These are phyloP conservation scores for Linderniella brevidens DNA, from an alignment of 257 asterid species.

Conservation along the genomic window DNA sequence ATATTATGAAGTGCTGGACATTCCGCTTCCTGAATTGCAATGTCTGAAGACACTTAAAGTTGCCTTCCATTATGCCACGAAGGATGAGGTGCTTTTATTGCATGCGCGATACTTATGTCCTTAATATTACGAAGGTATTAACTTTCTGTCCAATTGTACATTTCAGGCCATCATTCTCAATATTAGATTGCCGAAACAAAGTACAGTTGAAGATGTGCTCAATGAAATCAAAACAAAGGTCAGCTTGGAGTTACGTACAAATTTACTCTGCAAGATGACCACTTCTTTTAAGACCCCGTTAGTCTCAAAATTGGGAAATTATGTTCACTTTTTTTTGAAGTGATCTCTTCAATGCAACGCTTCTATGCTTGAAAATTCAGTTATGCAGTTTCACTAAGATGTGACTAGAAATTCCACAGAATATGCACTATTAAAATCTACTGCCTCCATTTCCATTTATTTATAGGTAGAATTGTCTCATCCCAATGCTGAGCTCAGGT, in stretches of 20 bases:
- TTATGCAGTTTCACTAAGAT: too few relatives aligned
- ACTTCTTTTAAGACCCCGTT: too few relatives aligned
- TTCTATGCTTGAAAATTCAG: too few relatives aligned
- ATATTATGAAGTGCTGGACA: conserved; percentile 92
- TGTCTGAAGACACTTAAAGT: conserved; percentile 89
- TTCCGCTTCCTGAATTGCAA: conserved; percentile 95
- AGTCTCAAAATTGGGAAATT: not conserved
- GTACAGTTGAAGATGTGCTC: conserved; percentile 95
- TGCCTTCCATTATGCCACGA: conserved; percentile 83
- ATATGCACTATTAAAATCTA: too few relatives aligned
- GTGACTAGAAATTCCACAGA: too few relatives aligned
- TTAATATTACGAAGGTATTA: not conserved
- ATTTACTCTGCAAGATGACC: conserved; percentile 1
- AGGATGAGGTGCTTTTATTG: conserved; percentile 62
- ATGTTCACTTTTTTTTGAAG: too few relatives aligned
- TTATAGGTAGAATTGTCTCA: conserved; percentile 50
- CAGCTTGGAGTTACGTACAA: conserved; percentile 11
- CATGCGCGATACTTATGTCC: not conserved
- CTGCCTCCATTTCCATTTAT: conserved; percentile 10
- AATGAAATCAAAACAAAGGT: conserved; percentile 91
- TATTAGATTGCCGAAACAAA: conserved; percentile 81
- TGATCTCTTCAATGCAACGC: too few relatives aligned
- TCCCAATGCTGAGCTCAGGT: conserved; percentile 49
- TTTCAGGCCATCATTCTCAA: conserved; percentile 73
- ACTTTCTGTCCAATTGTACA: not conserved